Evolutionary conservation across 163 green algal genomes (phyloP), one percentile per base, ranked within the genome.

Genomic region (Chloroidium sp.): DNA sequence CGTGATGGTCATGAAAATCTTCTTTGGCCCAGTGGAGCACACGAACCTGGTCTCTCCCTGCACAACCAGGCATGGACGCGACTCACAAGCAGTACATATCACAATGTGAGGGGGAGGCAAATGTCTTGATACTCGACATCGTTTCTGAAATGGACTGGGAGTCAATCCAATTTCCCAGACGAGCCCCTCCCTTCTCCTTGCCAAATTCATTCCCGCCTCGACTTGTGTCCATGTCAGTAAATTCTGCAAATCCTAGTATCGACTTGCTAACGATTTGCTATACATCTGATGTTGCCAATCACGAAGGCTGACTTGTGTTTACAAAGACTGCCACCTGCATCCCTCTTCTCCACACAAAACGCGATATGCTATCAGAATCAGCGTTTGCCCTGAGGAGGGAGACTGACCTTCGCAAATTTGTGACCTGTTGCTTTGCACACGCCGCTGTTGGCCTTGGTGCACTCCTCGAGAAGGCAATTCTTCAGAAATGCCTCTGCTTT

Each of bases 331-430:
- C 69, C 36, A 4, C 69, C 12, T 76, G 58, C 8, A 76, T 6
- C 69, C 8, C 36, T 10, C 69, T 60, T 76, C 13, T 59, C 8
- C 13, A 62, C 14, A 81, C 36, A 36, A 36, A 36, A 36, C 36
- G 36, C 36, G 36, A 36, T 36, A 36, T 36, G 36, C 36, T 36
- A 36, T 36, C 36, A 36, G 36, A 36, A 36, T 36, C 36, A 36
- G 36, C 36, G 36, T 36, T 36, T 36, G 36, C 36, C 64, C 6
- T 6, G 64, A 72, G 64, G 64, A 72, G 64, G 6, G 64, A 6
- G 64, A 10, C 64, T 72, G 6, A 10, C 78, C 78, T 77, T 77
- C 59, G 62, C 58, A 14, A 87, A 87, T 78, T 87, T 87, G 80
- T 69, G 64, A 8, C 61, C 64, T 14, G 62, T 86, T 2, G 62